Percentiles rank a stretch among this genome's conserved stretches.
Evolutionary conservation across 2,329 filamentous ascomycete species (phyloP).

Genomic region (Cadophora sp.): DNA sequence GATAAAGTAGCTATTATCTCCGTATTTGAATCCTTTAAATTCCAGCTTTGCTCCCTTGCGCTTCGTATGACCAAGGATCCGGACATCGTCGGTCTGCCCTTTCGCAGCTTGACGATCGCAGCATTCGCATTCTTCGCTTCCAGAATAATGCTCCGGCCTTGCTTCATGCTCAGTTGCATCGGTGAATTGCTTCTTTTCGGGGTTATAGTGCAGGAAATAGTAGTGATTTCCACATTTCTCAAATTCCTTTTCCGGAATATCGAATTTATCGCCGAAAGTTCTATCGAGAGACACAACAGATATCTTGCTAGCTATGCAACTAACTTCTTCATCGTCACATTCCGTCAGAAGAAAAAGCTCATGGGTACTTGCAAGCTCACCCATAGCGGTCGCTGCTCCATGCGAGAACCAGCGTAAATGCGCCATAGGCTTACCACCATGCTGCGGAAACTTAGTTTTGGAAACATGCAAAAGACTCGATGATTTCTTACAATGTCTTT

Average conservation of each 20-base stretch:
- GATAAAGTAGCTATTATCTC: not conserved
- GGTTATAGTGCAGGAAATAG: not conserved
- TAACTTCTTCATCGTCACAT: constrained; percentile 25
- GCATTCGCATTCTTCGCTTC: not conserved
- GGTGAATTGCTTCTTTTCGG: too few relatives aligned
- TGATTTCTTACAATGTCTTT: constrained; percentile 2
- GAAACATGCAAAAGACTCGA: not conserved
- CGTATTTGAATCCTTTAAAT: not conserved
- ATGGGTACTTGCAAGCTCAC: constrained; percentile 26
- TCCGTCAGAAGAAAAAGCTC: constrained; percentile 30
- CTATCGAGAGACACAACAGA: constrained; percentile 21
- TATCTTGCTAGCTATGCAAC: constrained; percentile 29
- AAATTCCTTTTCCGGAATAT: not conserved
- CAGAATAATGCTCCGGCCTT: not conserved
- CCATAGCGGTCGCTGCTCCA: constrained; percentile 26
- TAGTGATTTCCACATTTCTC: not conserved
- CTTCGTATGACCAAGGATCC: not conserved
- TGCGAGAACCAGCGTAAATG: constrained; percentile 35
- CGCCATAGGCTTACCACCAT: constrained; percentile 11
- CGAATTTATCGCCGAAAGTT: not conserved
- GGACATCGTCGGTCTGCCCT: not conserved
- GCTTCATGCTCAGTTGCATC: too few relatives aligned
- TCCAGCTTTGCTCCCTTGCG: not conserved
- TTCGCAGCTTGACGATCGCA: not conserved
- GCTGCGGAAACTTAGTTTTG: not conserved